Conservation (phyloP, 441 rosid species). For the Cnidoscolus chayamansa region DNA sequence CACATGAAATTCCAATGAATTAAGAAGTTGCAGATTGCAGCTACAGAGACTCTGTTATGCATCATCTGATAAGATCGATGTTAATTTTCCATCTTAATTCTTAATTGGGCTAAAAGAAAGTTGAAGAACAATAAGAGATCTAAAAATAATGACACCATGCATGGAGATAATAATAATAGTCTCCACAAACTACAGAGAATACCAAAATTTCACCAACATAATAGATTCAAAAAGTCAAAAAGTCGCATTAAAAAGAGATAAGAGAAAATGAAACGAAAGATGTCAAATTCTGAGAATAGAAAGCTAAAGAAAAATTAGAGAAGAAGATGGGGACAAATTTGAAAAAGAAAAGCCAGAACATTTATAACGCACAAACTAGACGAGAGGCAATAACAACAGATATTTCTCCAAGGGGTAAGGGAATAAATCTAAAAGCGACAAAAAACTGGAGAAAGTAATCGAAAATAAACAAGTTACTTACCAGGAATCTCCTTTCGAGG, state of each 20-base stretch:
- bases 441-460: not conserved
- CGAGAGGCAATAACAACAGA: not conserved
- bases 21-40: not conserved
- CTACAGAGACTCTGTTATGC: not conserved
- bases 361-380: not conserved
- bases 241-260: too few species aligned
- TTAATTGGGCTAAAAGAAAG: not conserved
- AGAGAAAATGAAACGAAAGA: too few species aligned
- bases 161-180: too few species aligned
- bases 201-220: too few species aligned
- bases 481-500: conserved; percentile 58
- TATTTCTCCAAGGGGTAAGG: conserved; percentile 3
- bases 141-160: not conserved
- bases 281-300: too few species aligned
- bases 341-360: not conserved
- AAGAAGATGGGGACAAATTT: not conserved
- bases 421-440: not conserved
- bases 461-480: conserved; percentile 20
- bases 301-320: not conserved
- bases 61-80: not conserved
- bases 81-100: not conserved
- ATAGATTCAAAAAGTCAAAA: too few species aligned
- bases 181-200: too few species aligned
- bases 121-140: not conserved
- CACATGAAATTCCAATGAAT: not conserved